A percentile compares a stretch with the other conserved stretches of the same genome.
These are phyloP conservation scores for Mycena haematopus DNA, from an alignment of 768 basidiomycete species.

Conservation along the genomic window DNA sequence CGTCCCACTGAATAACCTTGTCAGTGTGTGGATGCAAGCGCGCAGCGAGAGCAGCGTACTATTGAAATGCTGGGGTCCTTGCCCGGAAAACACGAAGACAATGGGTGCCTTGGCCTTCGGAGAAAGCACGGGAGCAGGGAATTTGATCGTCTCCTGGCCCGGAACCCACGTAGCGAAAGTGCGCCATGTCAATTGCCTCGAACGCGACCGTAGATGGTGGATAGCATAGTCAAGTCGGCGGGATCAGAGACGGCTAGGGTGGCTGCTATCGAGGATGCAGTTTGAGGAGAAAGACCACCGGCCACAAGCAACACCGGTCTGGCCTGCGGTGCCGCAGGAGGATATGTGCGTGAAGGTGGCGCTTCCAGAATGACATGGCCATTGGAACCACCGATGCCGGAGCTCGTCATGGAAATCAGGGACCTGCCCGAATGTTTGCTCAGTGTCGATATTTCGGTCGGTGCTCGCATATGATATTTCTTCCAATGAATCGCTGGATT, in stretches of 20 bases:
- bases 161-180: conserved; percentile 26
- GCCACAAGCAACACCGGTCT: no score
- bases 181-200: conserved; percentile 42
- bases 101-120: neutral
- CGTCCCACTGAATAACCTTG: conserved; percentile 42
- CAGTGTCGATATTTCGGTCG: neutral
- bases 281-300: conserved; percentile 24
- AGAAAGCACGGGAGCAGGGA: conserved; percentile 37
- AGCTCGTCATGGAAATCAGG: neutral
- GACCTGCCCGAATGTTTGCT: neutral
- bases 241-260: conserved; percentile 1
- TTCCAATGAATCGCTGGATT: conserved; percentile 7
- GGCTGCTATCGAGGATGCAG: conserved; percentile 39
- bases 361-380: conserved; percentile 8
- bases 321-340: no score
- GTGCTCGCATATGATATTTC: neutral
- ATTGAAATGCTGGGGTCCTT: neutral
- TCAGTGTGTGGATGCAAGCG: neutral
- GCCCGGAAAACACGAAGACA: neutral
- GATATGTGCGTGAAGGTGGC: neutral
- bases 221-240: neutral
- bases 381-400: conserved; percentile 4
- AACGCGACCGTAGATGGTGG: conserved; percentile 35
- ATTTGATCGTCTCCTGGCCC: neutral
- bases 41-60: neutral